Evolutionary conservation across 371 early-diverging fungal genomes (phyloP).

Genomic region (Capniomyces stellatus): DNA sequence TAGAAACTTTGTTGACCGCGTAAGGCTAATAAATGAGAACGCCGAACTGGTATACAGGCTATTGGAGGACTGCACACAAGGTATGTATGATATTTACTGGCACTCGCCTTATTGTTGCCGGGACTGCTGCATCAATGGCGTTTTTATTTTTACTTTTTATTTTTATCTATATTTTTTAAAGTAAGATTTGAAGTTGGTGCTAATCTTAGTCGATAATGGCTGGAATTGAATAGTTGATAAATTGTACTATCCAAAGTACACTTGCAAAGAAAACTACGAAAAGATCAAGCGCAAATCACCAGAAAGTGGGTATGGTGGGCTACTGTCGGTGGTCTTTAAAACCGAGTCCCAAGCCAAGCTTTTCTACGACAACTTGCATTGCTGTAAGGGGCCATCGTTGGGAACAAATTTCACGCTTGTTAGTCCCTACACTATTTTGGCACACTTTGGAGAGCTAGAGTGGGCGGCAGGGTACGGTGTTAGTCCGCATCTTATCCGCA

Average conservation of each 20-base stretch:
- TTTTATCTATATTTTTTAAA: no score
- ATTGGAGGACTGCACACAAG: not conserved
- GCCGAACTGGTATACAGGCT: slow-evolving; percentile 43
- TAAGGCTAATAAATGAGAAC: slow-evolving; percentile 49
- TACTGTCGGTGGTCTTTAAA: slow-evolving; percentile 64
- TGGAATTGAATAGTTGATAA: slow-evolving; percentile 43
- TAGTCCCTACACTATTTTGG: slow-evolving; percentile 84
- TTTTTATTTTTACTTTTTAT: no score
- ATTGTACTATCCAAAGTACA: slow-evolving; percentile 74
- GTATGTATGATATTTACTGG: no score
- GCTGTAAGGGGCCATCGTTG: slow-evolving; percentile 83
- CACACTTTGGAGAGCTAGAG: slow-evolving; percentile 81
- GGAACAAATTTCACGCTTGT: slow-evolving; percentile 93
- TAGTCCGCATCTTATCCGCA: slow-evolving; percentile 51
- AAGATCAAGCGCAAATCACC: slow-evolving; percentile 29
- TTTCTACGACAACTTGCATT: slow-evolving; percentile 66
- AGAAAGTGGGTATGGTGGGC: slow-evolving; percentile 68
- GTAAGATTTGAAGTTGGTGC: no score
- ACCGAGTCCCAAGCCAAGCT: slow-evolving; percentile 33
- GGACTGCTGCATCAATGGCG: no score
- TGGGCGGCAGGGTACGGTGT: slow-evolving; percentile 75
- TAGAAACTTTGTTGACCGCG: slow-evolving; percentile 59
- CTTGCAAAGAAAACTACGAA: slow-evolving; percentile 43
- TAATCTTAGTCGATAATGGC: slow-evolving; percentile 26
- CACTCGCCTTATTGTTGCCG: no score